phyloP scores from a whole-genome alignment of 2,329 filamentous ascomycete species.

The Colletotrichum chrysophilum region DNA sequence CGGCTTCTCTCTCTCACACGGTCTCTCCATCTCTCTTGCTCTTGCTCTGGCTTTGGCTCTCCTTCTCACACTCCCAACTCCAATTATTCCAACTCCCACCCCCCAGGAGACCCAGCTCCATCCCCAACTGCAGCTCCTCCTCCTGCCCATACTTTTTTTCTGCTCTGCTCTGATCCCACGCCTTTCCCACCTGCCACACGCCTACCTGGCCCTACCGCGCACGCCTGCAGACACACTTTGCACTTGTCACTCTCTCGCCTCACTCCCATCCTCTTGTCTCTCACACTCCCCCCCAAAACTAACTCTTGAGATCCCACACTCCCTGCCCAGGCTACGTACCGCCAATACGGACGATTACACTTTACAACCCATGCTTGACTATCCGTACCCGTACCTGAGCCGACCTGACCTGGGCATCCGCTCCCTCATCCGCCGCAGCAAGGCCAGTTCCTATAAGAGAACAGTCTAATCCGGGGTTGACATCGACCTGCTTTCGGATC shows the following conservation, averaged over 20 bases:
- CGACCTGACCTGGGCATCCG: constrained; percentile 5
- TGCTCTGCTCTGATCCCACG: neutral
- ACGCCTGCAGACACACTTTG: neutral
- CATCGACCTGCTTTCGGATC: neutral
- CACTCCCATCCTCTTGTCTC: neutral
- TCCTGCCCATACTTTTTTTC: neutral
- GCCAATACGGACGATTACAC: constrained; percentile 11
- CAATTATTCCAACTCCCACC: constrained; percentile 8
- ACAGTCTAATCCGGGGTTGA: constrained; percentile 20
- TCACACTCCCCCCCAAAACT: neutral
- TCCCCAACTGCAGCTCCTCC: neutral
- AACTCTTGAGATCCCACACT: constrained; percentile 2
- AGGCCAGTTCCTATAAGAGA: constrained; percentile 17
- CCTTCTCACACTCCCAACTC: neutral
- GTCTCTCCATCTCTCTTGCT: neutral
- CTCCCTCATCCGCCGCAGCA: constrained; percentile 9
- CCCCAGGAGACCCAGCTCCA: constrained; percentile 12
- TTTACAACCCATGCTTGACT: constrained; percentile 18
- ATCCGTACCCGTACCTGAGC: constrained; percentile 17
- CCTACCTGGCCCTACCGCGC: neutral
- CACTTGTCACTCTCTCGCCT: constrained; percentile 6
- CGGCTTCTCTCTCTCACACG: constrained; percentile 17
- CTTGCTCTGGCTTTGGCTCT: neutral
- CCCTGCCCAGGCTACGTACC: constrained; percentile 6
- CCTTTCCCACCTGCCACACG: neutral